Conservation (phyloP, 228 moss, liverwort and hornwort genomes). For the Sphagnum magellanicum region DNA sequence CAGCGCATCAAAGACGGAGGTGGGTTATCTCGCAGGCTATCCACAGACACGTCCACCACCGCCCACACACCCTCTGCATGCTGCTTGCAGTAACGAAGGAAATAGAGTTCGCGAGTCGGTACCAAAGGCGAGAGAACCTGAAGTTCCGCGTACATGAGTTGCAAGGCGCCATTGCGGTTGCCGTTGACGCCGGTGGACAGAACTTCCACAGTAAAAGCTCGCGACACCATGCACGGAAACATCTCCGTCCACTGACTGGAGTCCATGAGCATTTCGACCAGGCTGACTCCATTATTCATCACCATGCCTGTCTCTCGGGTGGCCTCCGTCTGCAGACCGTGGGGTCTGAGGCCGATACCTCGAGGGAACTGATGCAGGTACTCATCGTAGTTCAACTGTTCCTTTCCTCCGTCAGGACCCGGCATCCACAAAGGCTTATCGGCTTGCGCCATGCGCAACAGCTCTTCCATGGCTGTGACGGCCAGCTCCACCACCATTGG, state of each 20-base stretch:
- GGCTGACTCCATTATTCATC: slow-evolving; percentile 68
- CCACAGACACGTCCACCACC: slow-evolving; percentile 81
- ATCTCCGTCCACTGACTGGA: slow-evolving; percentile 70
- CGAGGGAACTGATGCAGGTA: slow-evolving; percentile 64
- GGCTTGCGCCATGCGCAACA: slow-evolving; percentile 66
- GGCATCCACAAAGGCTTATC: slow-evolving; percentile 67
- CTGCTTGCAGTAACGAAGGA: slow-evolving; percentile 77
- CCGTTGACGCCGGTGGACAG: slow-evolving; percentile 53
- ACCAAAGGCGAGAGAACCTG: slow-evolving; percentile 71
- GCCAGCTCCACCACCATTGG: slow-evolving; percentile 84
- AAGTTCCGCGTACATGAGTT: slow-evolving; percentile 82
- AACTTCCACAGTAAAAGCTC: slow-evolving; percentile 75
- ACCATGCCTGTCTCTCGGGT: slow-evolving; percentile 68
- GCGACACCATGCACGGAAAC: slow-evolving; percentile 79
- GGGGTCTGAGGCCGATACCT: slow-evolving; percentile 65
- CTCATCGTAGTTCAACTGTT: slow-evolving; percentile 70
- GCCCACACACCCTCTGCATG: slow-evolving; percentile 83
- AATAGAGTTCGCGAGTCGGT: slow-evolving; percentile 69
- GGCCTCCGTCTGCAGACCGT: slow-evolving; percentile 72
- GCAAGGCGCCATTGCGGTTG: slow-evolving; percentile 62
- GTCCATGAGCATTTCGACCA: slow-evolving; percentile 76
- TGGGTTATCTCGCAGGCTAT: slow-evolving; percentile 76
- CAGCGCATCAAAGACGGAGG: slow-evolving; percentile 83
- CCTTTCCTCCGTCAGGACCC: slow-evolving; percentile 16
- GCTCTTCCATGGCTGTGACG: slow-evolving; percentile 72